Evolutionary conservation across 305 asterid species (phyloP).

Genomic region (Solanum hybrid): DNA sequence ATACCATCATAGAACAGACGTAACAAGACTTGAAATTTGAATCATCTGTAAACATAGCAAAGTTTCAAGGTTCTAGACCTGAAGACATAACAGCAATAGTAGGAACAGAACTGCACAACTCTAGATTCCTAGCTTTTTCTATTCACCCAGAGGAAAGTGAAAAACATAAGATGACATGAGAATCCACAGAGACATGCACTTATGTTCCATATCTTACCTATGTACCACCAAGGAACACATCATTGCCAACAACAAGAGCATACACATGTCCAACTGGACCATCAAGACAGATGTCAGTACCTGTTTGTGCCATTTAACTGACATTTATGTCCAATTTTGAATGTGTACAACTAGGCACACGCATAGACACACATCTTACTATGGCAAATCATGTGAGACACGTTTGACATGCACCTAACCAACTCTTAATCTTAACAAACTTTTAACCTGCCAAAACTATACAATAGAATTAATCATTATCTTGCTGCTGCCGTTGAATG

Average conservation of each 20-base stretch:
- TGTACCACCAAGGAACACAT: conserved; percentile 74
- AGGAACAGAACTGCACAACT: background rate
- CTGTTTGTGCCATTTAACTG: conserved; percentile 28
- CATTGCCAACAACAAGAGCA: conserved; percentile 73
- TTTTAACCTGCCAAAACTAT: background rate
- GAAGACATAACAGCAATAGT: background rate
- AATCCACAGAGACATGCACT: background rate
- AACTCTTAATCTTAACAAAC: background rate
- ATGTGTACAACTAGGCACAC: background rate
- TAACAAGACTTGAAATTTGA: conserved; percentile 33
- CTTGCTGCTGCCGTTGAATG: background rate
- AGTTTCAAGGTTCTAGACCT: conserved; percentile 30
- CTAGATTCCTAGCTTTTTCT: background rate
- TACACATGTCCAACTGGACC: conserved; percentile 96
- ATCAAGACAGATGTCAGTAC: conserved; percentile 60
- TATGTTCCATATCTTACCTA: conserved; percentile 39
- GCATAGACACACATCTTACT: background rate
- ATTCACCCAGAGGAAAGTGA: background rate
- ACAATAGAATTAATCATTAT: background rate
- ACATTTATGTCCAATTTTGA: background rate
- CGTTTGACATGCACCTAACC: background rate
- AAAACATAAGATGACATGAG: background rate
- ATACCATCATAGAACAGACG: conserved; percentile 91
- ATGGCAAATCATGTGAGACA: background rate
- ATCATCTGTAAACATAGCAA: background rate